Evolutionary conservation across 2,329 filamentous ascomycete genomes (phyloP).

Genomic region (Ceratocystis alfenasii): DNA sequence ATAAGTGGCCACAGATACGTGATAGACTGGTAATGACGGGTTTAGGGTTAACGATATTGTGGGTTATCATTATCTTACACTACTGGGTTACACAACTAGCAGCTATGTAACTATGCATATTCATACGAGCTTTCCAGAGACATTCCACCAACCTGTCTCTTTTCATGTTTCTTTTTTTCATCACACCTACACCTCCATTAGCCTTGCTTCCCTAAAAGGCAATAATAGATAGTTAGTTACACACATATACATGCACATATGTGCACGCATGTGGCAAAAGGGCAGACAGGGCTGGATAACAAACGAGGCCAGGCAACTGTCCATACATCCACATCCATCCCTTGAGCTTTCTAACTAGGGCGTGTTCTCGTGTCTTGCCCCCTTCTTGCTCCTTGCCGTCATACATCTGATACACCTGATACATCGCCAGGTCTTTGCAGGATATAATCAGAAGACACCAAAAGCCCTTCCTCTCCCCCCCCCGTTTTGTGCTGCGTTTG

Average conservation of each 20-base stretch:
- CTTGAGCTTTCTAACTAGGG: too few relatives aligned
- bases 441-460: neutral
- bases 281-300: too few relatives aligned
- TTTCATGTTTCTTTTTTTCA: neutral
- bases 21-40: too few relatives aligned
- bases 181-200: neutral
- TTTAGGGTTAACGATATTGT: too few relatives aligned
- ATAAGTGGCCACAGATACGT: too few relatives aligned
- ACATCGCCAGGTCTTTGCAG: neutral
- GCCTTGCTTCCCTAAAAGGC: neutral
- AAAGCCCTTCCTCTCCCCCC: neutral
- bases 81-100: neutral
- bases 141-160: neutral
- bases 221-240: neutral
- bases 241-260: neutral
- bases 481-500: too few relatives aligned
- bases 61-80: too few relatives aligned
- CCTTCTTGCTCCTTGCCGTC: too few relatives aligned
- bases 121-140: neutral
- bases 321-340: too few relatives aligned
- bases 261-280: neutral
- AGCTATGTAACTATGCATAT: neutral
- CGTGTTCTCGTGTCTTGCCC: neutral
- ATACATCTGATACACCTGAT: neutral
- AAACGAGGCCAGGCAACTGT: too few relatives aligned